Evolutionary conservation across 192 early-diverging fungal species (phyloP).

Genomic region (Lunasporangiospora selenospora): DNA sequence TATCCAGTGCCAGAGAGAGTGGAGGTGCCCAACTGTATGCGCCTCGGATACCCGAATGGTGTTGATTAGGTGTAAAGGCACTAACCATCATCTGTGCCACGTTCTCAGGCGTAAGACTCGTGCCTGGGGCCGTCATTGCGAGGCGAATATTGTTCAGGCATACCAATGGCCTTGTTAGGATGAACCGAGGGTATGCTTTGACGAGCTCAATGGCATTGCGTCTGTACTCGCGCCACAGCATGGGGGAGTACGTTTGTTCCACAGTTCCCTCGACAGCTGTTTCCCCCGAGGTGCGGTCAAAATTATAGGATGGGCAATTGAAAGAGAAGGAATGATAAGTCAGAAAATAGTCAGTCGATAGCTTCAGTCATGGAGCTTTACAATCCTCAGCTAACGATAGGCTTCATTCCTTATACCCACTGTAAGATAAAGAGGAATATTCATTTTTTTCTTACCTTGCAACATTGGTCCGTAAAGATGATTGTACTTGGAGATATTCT

Average conservation of each 20-base stretch:
- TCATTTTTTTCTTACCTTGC: too few species aligned
- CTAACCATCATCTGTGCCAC: background rate
- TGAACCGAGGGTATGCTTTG: background rate
- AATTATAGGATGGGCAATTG: background rate
- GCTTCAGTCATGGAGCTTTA: too few species aligned
- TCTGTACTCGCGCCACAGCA: constrained; percentile 5
- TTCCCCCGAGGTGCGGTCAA: too few species aligned
- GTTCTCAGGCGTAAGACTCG: background rate
- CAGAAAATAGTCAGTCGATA: background rate
- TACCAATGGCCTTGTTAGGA: constrained; percentile 19
- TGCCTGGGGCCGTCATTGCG: constrained; percentile 22
- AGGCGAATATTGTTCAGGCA: constrained; percentile 28
- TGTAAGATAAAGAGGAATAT: too few species aligned
- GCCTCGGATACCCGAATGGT: background rate
- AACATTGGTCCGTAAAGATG: too few species aligned
- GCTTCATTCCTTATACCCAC: too few species aligned
- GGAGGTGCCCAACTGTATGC: constrained; percentile 26
- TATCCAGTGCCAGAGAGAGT: constrained; percentile 20
- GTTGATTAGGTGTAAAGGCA: constrained; percentile 10
- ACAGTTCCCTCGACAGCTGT: constrained; percentile 7
- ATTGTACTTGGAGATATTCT: background rate
- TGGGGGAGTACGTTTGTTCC: constrained; percentile 3
- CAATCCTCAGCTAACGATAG: too few species aligned
- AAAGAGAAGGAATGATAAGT: constrained; percentile 2
- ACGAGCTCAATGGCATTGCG: background rate